A percentile compares a stretch with the other conserved stretches of the same genome.
Evolutionary conservation across 2,329 filamentous ascomycete genomes (phyloP).

Genomic region (Arachnopeziza araneosa): DNA sequence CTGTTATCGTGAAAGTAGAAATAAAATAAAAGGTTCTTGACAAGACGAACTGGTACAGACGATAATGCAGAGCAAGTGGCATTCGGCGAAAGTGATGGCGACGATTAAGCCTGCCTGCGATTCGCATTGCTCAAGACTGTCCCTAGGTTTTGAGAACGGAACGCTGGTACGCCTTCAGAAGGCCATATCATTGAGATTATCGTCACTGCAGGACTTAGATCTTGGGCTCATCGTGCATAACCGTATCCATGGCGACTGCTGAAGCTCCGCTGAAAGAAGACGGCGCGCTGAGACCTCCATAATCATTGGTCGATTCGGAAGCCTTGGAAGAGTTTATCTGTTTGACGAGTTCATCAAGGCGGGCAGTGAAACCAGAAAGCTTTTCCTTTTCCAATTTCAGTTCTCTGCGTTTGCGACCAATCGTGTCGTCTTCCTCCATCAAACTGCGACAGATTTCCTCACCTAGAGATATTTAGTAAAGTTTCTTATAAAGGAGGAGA

Average conservation of each 20-base stretch:
- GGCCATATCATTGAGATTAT: no score
- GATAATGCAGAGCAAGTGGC: no score
- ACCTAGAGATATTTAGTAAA: background rate
- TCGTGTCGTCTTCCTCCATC: background rate
- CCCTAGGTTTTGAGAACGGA: no score
- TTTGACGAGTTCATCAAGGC: background rate
- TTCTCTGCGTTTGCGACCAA: background rate
- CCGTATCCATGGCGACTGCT: background rate
- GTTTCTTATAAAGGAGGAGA: background rate
- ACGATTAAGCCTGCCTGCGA: no score
- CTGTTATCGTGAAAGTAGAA: no score
- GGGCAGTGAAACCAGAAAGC: background rate
- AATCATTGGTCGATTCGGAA: background rate
- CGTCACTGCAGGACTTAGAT: no score
- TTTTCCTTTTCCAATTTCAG: background rate
- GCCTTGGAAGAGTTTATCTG: background rate
- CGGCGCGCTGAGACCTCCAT: background rate
- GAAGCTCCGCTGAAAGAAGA: background rate
- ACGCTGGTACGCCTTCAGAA: no score
- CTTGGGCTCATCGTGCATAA: background rate
- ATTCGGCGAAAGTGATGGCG: no score
- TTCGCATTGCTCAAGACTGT: no score
- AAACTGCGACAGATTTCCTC: conserved; percentile 1
- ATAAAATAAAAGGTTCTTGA: no score
- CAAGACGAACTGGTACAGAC: no score